Evolutionary conservation across 345 rosid genomes (phyloP).

Genomic region (Acer yangbiense): DNA sequence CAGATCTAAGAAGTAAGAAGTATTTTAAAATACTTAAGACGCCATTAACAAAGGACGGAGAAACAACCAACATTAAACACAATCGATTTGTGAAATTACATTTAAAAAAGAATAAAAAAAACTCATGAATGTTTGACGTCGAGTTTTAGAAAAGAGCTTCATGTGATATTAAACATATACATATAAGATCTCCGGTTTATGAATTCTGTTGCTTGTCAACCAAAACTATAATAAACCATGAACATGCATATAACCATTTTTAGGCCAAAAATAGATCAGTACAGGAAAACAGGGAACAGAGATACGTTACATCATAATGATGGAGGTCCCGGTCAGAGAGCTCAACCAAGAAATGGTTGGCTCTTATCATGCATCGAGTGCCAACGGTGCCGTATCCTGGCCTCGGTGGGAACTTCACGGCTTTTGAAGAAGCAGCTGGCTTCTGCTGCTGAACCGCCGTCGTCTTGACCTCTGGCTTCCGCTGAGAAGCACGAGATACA

Average conservation of each 20-base stretch:
- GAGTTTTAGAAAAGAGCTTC: no score
- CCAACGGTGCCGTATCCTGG: constrained; percentile 55
- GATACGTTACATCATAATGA: constrained; percentile 48
- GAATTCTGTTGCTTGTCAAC: no score
- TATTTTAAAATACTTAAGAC: no score
- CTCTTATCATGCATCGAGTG: constrained; percentile 46
- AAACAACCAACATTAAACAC: no score
- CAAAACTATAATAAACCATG: background rate
- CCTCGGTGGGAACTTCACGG: constrained; percentile 51
- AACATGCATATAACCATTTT: background rate
- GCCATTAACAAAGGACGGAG: no score
- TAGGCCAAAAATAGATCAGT: background rate
- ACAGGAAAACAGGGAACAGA: background rate
- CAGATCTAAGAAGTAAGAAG: no score
- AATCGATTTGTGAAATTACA: no score
- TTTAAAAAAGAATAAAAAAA: no score
- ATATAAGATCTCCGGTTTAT: no score
- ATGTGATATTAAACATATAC: no score
- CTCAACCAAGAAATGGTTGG: constrained; percentile 58
- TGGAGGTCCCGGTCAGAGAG: constrained; percentile 50
- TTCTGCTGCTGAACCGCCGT: background rate
- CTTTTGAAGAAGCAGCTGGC: constrained; percentile 25
- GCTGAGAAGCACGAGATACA: background rate
- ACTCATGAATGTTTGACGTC: no score
- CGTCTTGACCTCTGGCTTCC: background rate